phyloP scores from a whole-genome alignment of 2,329 filamentous ascomycete species.

The Phialophora tarda region DNA sequence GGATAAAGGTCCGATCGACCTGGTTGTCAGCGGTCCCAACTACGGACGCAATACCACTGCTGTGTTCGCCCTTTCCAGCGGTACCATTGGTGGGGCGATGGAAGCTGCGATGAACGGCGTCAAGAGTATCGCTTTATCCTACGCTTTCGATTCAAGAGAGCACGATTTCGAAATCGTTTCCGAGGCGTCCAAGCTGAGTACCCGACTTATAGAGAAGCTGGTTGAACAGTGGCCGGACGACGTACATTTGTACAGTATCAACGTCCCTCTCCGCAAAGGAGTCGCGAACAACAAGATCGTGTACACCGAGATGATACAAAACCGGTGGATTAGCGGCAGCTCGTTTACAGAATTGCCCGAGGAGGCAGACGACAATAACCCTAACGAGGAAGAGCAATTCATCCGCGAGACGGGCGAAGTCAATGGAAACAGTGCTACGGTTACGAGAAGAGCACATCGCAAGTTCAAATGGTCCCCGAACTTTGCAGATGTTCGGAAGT shows the following conservation, averaged over 20 bases:
- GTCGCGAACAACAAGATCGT: conserved; percentile 74
- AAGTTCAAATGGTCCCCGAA: conserved; percentile 95
- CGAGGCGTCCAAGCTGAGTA: conserved; percentile 74
- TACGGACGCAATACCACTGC: conserved; percentile 83
- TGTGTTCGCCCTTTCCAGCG: conserved; percentile 76
- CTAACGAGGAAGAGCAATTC: conserved; percentile 72
- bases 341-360: conserved; percentile 82
- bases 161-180: conserved; percentile 83
- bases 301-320: conserved; percentile 88
- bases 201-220: conserved; percentile 79
- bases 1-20: conserved; percentile 72
- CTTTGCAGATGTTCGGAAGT: conserved; percentile 84
- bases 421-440: conserved; percentile 34
- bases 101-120: conserved; percentile 75
- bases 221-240: conserved; percentile 73
- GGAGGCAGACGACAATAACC: conserved; percentile 62
- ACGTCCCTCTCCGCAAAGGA: conserved; percentile 81
- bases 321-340: conserved; percentile 82
- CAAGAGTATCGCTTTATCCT: conserved; percentile 80
- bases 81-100: conserved; percentile 76
- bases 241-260: conserved; percentile 87
- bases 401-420: conserved; percentile 70
- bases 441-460: conserved; percentile 68
- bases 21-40: conserved; percentile 81
- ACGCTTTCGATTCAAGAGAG: conserved; percentile 84